Evolutionary conservation across 805 yeast species (phyloP).

Genomic region (Yamadazyma nakazawae): DNA sequence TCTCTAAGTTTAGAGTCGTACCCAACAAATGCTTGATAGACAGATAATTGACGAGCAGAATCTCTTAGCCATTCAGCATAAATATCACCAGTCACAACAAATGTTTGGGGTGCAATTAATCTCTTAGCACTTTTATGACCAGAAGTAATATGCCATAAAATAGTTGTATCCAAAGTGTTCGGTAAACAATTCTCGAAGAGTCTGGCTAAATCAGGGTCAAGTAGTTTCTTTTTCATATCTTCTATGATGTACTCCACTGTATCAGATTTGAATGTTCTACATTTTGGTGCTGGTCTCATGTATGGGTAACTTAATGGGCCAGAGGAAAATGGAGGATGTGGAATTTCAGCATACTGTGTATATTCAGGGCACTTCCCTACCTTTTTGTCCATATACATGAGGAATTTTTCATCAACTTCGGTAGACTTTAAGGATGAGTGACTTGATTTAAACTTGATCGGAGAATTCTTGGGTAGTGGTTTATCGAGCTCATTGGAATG

Average conservation of each 20-base stretch:
- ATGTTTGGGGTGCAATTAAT: conserved; percentile 47
- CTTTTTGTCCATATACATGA: conserved; percentile 10
- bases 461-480: not conserved
- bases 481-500: not conserved
- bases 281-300: conserved; percentile 69
- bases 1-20: conserved; percentile 48
- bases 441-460: not conserved
- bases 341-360: conserved; percentile 50
- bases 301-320: conserved; percentile 61
- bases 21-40: conserved; percentile 60
- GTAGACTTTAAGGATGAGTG: not conserved
- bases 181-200: conserved; percentile 82
- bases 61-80: conserved; percentile 94
- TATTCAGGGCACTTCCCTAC: conserved; percentile 55
- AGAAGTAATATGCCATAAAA: conserved; percentile 56
- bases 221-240: conserved; percentile 48
- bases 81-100: conserved; percentile 87
- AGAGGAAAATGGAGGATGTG: conserved; percentile 54
- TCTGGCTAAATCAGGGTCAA: conserved; percentile 65
- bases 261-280: conserved; percentile 68
- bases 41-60: conserved; percentile 77
- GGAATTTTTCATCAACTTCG: conserved; percentile 1
- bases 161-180: conserved; percentile 84
- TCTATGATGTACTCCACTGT: conserved; percentile 60
- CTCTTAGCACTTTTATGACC: conserved; percentile 6